Evolutionary conservation across 148 eudicot genomes (phyloP), one percentile per base, ranked within the genome.

Genomic region (Drosera capensis): DNA sequence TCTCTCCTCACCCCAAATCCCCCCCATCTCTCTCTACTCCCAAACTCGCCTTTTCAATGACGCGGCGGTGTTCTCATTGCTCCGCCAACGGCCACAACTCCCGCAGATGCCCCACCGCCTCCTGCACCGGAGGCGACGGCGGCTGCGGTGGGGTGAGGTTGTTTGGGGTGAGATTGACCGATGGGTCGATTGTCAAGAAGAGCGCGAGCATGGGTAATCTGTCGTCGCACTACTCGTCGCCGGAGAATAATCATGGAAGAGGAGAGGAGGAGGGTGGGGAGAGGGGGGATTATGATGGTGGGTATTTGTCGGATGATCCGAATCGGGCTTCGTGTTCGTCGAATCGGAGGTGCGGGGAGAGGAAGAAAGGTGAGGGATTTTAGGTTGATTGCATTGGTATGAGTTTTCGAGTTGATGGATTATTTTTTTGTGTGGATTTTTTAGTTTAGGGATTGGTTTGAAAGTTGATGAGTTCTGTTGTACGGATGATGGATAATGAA

Each of bases 161-260:
- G 25, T 87, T 87, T 35, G 96, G 96, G 11, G 96, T 87, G 1
- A 67, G 82, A 53, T 48, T 82, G 2, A 87, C 78, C 1, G 80
- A 82, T 65, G 90, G 86, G 9, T 72, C 85, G 9, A 63, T 70
- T 35, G 72, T 87, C 41, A 82, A 82, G 66, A 87, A 87, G 71
- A 87, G 96, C 57, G 85, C 82, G 8, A 82, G 94, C 56, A 82
- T 79, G 94, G 96, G 94, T 0, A 82, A 82, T 62, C 57, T 85
- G 19, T 63, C 77, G 21, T 75, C 60, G 46, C 70, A 64, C 25
- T 67, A 73, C 23, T 55, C 71, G 8, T 56, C 79, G 11, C 49
- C 78, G 0, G 55, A 77, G 1, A 62, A 49, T 24, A 59, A 73
- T 25, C 49, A 57, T 35, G 79, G 87, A 0, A 75, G 78, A 7